These are phyloP conservation scores for Neofusicoccum ribis DNA, from an alignment of 2,329 filamentous ascomycete genomes.

Conservation along the genomic window DNA sequence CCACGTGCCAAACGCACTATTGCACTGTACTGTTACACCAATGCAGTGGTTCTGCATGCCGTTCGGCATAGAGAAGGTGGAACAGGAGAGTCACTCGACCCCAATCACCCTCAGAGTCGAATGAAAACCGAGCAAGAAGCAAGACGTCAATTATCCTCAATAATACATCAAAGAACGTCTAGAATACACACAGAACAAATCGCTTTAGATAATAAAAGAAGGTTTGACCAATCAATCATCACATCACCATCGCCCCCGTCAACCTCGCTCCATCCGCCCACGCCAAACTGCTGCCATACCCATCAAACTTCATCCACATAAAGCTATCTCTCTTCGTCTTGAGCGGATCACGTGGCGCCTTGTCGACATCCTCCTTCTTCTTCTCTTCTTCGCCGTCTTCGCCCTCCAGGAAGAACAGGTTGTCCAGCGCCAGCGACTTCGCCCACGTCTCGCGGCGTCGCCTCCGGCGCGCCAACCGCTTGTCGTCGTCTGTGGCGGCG, in stretches of 20 bases:
- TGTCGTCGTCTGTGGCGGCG: no score
- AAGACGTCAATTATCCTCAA: no score
- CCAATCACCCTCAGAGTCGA: no score
- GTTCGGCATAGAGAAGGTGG: no score
- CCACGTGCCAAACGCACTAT: no score
- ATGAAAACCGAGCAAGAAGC: no score
- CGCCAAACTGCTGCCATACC: not conserved
- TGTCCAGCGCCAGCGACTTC: not conserved
- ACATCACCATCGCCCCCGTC: not conserved
- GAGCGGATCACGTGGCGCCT: not conserved
- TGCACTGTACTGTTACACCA: no score
- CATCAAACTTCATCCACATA: conserved; percentile 13
- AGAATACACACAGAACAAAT: no score
- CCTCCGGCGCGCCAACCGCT: not conserved
- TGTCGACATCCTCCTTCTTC: not conserved
- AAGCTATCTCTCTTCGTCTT: not conserved
- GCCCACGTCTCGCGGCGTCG: conserved; percentile 3
- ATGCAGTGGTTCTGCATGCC: no score
- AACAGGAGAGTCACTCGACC: no score
- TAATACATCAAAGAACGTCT: no score
- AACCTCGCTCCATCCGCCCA: conserved; percentile 4
- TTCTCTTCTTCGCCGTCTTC: not conserved
- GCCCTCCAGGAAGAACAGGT: not conserved
- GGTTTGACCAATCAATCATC: not conserved
- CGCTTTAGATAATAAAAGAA: no score